Evolutionary conservation across 2,329 filamentous ascomycete species (phyloP).

Genomic region (Ophiosphaerella herpotricha): DNA sequence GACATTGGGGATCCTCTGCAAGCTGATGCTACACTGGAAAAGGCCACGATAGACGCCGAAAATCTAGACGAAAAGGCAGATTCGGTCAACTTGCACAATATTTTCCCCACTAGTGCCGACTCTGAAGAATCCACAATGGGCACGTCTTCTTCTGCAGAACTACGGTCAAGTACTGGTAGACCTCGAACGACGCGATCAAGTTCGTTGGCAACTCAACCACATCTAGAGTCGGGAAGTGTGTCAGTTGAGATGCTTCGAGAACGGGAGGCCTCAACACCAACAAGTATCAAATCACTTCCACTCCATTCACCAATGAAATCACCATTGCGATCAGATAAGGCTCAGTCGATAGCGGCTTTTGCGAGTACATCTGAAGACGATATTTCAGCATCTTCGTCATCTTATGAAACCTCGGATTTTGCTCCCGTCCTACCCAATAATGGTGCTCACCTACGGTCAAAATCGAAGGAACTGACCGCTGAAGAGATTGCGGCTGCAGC

Average conservation of each 20-base stretch:
- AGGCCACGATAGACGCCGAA: conserved; percentile 20
- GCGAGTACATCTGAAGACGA: conserved; percentile 23
- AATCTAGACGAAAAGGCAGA: conserved; percentile 27
- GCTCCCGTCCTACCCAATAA: conserved; percentile 10
- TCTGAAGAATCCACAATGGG: conserved; percentile 23
- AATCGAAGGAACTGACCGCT: conserved; percentile 25
- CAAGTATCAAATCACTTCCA: conserved; percentile 66
- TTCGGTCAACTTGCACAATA: conserved; percentile 24
- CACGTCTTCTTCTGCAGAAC: conserved; percentile 31
- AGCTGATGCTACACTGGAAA: conserved; percentile 17
- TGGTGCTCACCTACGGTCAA: conserved; percentile 13
- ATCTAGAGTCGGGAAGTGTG: conserved; percentile 68
- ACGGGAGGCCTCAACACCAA: conserved; percentile 64
- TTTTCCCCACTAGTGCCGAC: conserved; percentile 25
- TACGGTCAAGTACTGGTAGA: conserved; percentile 28
- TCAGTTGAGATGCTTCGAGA: conserved; percentile 57
- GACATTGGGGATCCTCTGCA: conserved; percentile 16
- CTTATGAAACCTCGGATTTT: conserved; percentile 18
- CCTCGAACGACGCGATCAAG: conserved; percentile 64
- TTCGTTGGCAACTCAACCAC: conserved; percentile 69
- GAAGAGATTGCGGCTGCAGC: conserved; percentile 28
- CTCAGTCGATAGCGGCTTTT: conserved; percentile 12
- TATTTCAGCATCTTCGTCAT: conserved; percentile 28
- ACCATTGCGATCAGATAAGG: conserved; percentile 46
- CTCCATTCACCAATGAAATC: conserved; percentile 58